Percentiles rank a stretch among this genome's conserved stretches.
Conservation (phyloP, 163 green algal species). For the Scenedesmus sp. region DNA sequence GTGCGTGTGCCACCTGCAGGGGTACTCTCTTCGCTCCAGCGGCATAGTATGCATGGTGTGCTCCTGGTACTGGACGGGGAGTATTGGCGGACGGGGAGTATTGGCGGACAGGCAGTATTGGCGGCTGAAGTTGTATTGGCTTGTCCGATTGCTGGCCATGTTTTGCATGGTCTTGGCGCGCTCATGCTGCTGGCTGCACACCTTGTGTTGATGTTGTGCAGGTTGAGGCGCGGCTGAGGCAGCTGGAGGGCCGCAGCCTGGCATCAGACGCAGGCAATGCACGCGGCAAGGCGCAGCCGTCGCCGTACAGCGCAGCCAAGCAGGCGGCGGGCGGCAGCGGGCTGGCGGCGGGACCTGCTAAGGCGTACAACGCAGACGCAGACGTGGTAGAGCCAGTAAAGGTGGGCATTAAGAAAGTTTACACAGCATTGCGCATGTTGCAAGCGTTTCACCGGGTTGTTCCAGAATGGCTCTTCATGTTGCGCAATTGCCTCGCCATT, state of each 20-base stretch:
- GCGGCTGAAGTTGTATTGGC: too few relatives aligned
- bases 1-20: conserved; percentile 59
- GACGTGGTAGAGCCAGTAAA: conserved; percentile 76
- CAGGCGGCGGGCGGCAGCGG: conserved; percentile 51
- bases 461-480: background rate
- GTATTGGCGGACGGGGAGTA: too few relatives aligned
- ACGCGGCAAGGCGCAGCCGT: conserved; percentile 73
- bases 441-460: background rate
- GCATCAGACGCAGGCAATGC: conserved; percentile 71
- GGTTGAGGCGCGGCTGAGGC: conserved; percentile 94
- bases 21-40: too few relatives aligned
- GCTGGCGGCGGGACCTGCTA: conserved; percentile 3
- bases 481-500: background rate
- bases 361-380: conserved; percentile 94
- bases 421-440: background rate
- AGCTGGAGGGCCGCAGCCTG: conserved; percentile 93
- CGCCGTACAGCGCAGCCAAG: conserved; percentile 84
- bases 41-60: too few relatives aligned
- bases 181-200: background rate
- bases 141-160: too few relatives aligned
- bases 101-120: too few relatives aligned
- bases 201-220: conserved; percentile 50
- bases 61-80: too few relatives aligned
- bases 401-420: background rate
- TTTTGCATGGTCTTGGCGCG: too few relatives aligned